Percentiles rank a stretch among this genome's conserved stretches.
Conservation (phyloP, 768 basidiomycete species). For the Tulasnella sp. region DNA sequence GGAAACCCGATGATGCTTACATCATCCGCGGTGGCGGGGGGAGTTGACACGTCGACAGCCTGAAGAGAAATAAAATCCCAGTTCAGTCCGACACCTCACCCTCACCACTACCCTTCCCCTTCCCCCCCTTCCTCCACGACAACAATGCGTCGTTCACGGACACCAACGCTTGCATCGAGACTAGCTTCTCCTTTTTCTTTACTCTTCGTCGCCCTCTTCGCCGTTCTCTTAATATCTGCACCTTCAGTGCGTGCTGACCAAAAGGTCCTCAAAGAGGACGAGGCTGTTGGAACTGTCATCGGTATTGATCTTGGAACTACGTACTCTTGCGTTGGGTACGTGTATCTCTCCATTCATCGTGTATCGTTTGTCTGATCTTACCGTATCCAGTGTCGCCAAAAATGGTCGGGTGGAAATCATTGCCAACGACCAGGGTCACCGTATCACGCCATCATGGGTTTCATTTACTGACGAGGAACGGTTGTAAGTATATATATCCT, state of each 20-base stretch:
- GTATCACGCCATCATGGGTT: constrained; percentile 84
- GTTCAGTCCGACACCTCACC: background rate
- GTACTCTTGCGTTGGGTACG: constrained; percentile 91
- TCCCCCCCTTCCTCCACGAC: background rate
- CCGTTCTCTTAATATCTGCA: constrained; percentile 44
- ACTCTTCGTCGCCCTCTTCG: constrained; percentile 21
- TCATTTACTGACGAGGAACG: constrained; percentile 69
- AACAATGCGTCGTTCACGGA: background rate
- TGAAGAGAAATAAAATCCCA: background rate
- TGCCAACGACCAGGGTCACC: constrained; percentile 80
- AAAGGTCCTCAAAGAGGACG: constrained; percentile 37
- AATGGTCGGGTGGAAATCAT: constrained; percentile 82
- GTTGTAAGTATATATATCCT: constrained; percentile 30
- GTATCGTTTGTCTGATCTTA: background rate
- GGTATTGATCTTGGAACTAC: constrained; percentile 87
- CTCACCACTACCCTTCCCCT: background rate
- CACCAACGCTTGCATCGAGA: background rate
- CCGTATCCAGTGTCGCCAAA: constrained; percentile 52
- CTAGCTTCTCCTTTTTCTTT: constrained; percentile 20
- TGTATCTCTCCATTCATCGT: constrained; percentile 19
- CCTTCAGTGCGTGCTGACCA: constrained; percentile 58
- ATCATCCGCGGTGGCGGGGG: background rate
- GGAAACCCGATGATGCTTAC: background rate
- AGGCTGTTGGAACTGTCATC: constrained; percentile 85
- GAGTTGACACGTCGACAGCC: constrained; percentile 7